Percentiles rank a stretch among this genome's conserved stretches.
Conservation (phyloP, 2,329 filamentous ascomycete species). For the Trichoderma citrinoviride region DNA sequence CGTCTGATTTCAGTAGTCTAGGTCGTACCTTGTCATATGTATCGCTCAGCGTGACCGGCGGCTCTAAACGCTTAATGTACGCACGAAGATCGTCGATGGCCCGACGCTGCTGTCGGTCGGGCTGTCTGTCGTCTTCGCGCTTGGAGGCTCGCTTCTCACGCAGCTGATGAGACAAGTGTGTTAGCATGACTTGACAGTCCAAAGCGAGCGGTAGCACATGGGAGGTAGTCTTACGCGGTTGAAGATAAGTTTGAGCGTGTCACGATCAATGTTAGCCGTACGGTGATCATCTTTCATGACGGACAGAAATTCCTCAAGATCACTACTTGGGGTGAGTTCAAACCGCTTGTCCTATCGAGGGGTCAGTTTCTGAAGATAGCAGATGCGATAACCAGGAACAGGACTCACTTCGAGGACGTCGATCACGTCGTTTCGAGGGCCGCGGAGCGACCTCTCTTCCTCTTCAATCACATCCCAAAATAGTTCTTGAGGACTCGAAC, state of each 20-base stretch:
- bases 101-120: slow-evolving; percentile 81
- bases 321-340: slow-evolving; percentile 82
- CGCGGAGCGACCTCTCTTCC: slow-evolving; percentile 82
- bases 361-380: slow-evolving; percentile 18
- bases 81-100: slow-evolving; percentile 81
- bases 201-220: neutral
- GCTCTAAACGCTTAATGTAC: slow-evolving; percentile 85
- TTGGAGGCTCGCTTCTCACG: slow-evolving; percentile 82
- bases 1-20: slow-evolving; percentile 75
- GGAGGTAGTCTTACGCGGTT: slow-evolving; percentile 58
- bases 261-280: slow-evolving; percentile 80
- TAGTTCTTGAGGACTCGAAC: slow-evolving; percentile 82
- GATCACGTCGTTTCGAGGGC: slow-evolving; percentile 75
- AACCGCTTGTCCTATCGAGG: slow-evolving; percentile 76
- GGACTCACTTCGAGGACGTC: slow-evolving; percentile 80
- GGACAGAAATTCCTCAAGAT: slow-evolving; percentile 81
- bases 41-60: slow-evolving; percentile 72
- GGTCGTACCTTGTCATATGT: slow-evolving; percentile 85
- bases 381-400: no score
- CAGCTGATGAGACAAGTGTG: slow-evolving; percentile 47
- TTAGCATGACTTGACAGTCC: slow-evolving; percentile 1
- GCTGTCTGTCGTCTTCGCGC: slow-evolving; percentile 78
- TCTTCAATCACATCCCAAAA: slow-evolving; percentile 97
- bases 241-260: slow-evolving; percentile 78
- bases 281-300: slow-evolving; percentile 83